These are phyloP conservation scores for Gleditsia sinensis DNA, from an alignment of 306 rosid genomes.

Conservation along the genomic window DNA sequence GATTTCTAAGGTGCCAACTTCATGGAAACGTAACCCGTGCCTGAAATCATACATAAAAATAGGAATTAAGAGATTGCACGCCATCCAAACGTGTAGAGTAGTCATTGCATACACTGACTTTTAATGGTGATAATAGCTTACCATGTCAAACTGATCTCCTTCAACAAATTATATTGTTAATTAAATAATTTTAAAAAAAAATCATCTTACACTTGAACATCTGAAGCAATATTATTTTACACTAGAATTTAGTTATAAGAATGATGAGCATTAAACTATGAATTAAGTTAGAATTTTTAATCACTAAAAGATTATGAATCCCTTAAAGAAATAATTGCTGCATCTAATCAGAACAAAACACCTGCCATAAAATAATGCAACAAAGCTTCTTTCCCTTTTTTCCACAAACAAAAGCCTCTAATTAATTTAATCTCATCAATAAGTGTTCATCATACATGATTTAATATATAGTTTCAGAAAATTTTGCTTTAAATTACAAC, in stretches of 20 bases:
- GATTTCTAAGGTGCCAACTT: background rate
- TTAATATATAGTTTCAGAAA: too few species aligned
- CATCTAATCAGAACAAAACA: slow-evolving; percentile 21
- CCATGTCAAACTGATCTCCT: background rate
- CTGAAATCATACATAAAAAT: background rate
- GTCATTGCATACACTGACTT: background rate
- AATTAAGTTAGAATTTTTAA: background rate
- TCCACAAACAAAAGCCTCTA: slow-evolving; percentile 34
- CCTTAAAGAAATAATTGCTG: slow-evolving; percentile 15
- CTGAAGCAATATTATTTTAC: background rate
- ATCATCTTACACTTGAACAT: slow-evolving; percentile 17
- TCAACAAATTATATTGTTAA: background rate
- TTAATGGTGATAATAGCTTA: slow-evolving; percentile 2
- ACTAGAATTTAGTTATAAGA: slow-evolving; percentile 13
- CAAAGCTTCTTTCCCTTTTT: slow-evolving; percentile 39
- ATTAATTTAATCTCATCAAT: slow-evolving; percentile 32
- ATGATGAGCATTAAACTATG: slow-evolving; percentile 9
- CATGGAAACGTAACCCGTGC: background rate
- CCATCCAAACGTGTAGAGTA: background rate
- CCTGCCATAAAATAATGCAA: slow-evolving; percentile 24
- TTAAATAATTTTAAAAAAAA: background rate
- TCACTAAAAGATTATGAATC: background rate
- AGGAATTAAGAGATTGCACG: background rate
- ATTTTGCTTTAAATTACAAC: too few species aligned
- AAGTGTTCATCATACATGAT: too few species aligned